Evolutionary conservation across 257 asterid species (phyloP), one percentile per base, ranked within the genome.

Genomic region (Penstemon barbatus): DNA sequence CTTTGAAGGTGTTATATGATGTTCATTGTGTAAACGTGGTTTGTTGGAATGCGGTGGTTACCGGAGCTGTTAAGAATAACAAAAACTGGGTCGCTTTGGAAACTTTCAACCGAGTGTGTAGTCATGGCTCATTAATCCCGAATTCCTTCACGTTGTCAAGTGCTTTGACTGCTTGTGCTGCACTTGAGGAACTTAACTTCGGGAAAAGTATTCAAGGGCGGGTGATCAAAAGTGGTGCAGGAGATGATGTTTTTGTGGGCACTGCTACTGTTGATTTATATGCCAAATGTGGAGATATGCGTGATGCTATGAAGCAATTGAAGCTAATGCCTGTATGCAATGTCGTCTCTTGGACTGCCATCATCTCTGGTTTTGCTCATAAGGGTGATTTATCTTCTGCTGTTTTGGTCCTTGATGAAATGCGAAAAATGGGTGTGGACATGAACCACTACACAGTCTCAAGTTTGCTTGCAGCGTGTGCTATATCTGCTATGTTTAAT

Each of bases 11-110:
- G 52, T 77, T 92, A 25, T 72, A 78, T 63, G 95, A 89, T 74
- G 71, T 66, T 67, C 41, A 66, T 15, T 83, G 96, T 53, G 87
- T 82, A 63, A 84, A 88, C 75, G 82, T 86, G 66, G 89, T 87
- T 60, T 86, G 92, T 76, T 92, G 98, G 96, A 92, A 88, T 73
- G 75, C 93, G 25, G 69, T 90, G 3, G 84, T 92, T 8, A 83
- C 97, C 2, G 96, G 89, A 45, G 95, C 97, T 3, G 95, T 86
- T n/a, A 90, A 87, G 77, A 85, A 69, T 71, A 68, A 65, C 11
- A 76, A 83, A 5, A 57, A 77, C 72, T 48, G 65, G 74, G 57
- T 77, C 45, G 92, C 96, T 1, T 66, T 89, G 68, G 74, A 74
- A 58, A 74, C 82, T 68, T 90, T 88, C 71, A 19, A 37, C 33